These are phyloP conservation scores for Barnettozyma hawaiiensis DNA, from an alignment of 1,139 yeast genomes.

Conservation along the genomic window DNA sequence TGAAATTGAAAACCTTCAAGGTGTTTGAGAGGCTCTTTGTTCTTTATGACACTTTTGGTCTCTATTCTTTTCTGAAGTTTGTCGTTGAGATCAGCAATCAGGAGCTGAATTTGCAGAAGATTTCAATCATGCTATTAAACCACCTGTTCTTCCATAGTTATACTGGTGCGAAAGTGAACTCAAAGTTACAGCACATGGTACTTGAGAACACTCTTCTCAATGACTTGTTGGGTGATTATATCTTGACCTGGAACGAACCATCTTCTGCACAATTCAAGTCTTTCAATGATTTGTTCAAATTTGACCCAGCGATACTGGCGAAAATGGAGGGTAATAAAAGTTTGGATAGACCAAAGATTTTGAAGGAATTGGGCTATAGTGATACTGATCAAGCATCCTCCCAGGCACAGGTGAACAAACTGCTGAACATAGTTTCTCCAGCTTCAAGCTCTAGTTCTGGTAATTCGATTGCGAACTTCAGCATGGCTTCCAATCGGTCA, in stretches of 20 bases:
- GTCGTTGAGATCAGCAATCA: conserved; percentile 26
- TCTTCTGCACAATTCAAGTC: background rate
- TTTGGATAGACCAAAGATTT: conserved; percentile 3
- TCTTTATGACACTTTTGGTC: conserved; percentile 35
- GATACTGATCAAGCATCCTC: conserved; percentile 1
- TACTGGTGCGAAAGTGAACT: background rate
- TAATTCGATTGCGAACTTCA: conserved; percentile 4
- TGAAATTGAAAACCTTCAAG: conserved; percentile 21
- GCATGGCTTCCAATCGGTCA: background rate
- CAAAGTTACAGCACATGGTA: conserved; percentile 15
- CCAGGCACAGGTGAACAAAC: conserved; percentile 1
- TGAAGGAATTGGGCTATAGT: conserved; percentile 6
- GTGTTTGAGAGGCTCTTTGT: conserved; percentile 25
- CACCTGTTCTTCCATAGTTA: conserved; percentile 29
- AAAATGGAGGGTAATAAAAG: background rate
- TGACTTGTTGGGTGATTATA: conserved; percentile 25
- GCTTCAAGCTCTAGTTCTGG: conserved; percentile 12
- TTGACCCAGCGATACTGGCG: background rate
- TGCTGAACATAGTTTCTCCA: conserved; percentile 9
- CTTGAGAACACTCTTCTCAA: conserved; percentile 24
- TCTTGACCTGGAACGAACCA: conserved; percentile 31
- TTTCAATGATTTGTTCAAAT: conserved; percentile 2
- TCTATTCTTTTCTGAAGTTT: conserved; percentile 34
- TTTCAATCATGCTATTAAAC: conserved; percentile 29
- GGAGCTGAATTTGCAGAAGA: conserved; percentile 29